These are phyloP conservation scores for Sphaerulina musiva DNA, from an alignment of 2,329 filamentous ascomycete genomes.

Conservation along the genomic window DNA sequence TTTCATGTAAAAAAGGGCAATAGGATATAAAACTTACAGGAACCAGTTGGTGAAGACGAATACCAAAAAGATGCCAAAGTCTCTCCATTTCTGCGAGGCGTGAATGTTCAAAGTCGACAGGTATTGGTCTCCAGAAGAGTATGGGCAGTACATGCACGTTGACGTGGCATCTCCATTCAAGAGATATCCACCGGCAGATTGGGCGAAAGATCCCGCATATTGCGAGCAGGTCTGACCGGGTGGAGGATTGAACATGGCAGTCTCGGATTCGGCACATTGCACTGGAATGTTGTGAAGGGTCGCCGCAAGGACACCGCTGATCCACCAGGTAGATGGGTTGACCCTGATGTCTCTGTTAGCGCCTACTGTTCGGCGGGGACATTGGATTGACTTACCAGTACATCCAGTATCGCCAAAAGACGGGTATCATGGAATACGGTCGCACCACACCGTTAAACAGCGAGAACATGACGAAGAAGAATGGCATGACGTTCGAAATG, in stretches of 20 bases:
- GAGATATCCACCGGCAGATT: slow-evolving; percentile 54
- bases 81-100: slow-evolving; percentile 59
- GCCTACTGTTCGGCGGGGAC: background rate
- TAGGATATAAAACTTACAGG: background rate
- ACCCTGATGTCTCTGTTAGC: slow-evolving; percentile 27
- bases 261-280: slow-evolving; percentile 47
- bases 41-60: slow-evolving; percentile 62
- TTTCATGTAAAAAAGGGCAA: background rate
- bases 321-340: slow-evolving; percentile 65
- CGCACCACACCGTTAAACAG: slow-evolving; percentile 73
- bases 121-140: slow-evolving; percentile 59
- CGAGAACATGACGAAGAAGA: slow-evolving; percentile 73
- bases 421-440: slow-evolving; percentile 57
- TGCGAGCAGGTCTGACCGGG: slow-evolving; percentile 56
- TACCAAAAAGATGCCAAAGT: slow-evolving; percentile 66
- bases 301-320: slow-evolving; percentile 61
- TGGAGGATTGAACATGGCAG: slow-evolving; percentile 60
- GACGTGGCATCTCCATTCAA: slow-evolving; percentile 53
- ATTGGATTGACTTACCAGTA: slow-evolving; percentile 44
- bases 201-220: slow-evolving; percentile 58
- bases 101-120: slow-evolving; percentile 53
- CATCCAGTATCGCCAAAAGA: slow-evolving; percentile 68
- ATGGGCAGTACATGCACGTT: slow-evolving; percentile 66
- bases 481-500: slow-evolving; percentile 67
- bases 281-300: slow-evolving; percentile 49